Conservation (phyloP, 2,329 filamentous ascomycete species). For the Thelonectria olida region DNA sequence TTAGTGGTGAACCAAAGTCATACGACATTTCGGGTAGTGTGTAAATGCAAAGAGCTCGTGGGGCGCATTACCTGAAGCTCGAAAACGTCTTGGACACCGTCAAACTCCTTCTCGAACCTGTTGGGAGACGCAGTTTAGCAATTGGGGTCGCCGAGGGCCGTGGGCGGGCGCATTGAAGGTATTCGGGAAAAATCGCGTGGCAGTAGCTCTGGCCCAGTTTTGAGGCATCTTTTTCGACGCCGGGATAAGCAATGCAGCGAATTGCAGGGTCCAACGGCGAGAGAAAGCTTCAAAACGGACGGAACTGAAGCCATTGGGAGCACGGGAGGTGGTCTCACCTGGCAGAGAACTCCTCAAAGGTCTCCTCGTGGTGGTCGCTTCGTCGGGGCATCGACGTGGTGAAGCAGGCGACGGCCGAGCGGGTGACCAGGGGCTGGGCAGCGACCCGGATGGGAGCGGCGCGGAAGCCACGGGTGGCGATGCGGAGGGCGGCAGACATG, state of each 20-base stretch:
- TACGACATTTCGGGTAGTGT: slow-evolving; percentile 41
- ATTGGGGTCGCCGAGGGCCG: slow-evolving; percentile 35
- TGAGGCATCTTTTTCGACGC: slow-evolving; percentile 39
- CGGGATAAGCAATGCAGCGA: not conserved
- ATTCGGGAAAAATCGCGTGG: slow-evolving; percentile 41
- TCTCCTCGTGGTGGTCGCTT: slow-evolving; percentile 86
- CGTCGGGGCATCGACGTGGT: slow-evolving; percentile 68
- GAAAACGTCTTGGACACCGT: slow-evolving; percentile 96
- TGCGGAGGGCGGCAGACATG: slow-evolving; percentile 74
- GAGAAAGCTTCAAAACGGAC: not conserved
- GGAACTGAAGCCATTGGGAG: slow-evolving; percentile 27
- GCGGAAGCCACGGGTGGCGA: slow-evolving; percentile 76
- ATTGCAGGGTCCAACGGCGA: slow-evolving; percentile 4
- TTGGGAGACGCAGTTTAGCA: slow-evolving; percentile 38
- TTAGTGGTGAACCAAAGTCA: slow-evolving; percentile 42
- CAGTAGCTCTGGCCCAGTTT: slow-evolving; percentile 31
- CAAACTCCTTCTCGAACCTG: slow-evolving; percentile 99
- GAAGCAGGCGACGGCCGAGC: slow-evolving; percentile 67
- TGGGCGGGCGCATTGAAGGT: slow-evolving; percentile 37
- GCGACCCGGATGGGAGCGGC: slow-evolving; percentile 68
- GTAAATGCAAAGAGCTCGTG: slow-evolving; percentile 32
- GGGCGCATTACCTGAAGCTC: slow-evolving; percentile 86
- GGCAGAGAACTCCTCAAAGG: slow-evolving; percentile 97
- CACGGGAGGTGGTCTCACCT: slow-evolving; percentile 70
- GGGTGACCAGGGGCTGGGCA: slow-evolving; percentile 63